Percentiles rank a stretch among this genome's conserved stretches.
Conservation (phyloP, 345 rosid genomes). For the Ailanthus altissimus region DNA sequence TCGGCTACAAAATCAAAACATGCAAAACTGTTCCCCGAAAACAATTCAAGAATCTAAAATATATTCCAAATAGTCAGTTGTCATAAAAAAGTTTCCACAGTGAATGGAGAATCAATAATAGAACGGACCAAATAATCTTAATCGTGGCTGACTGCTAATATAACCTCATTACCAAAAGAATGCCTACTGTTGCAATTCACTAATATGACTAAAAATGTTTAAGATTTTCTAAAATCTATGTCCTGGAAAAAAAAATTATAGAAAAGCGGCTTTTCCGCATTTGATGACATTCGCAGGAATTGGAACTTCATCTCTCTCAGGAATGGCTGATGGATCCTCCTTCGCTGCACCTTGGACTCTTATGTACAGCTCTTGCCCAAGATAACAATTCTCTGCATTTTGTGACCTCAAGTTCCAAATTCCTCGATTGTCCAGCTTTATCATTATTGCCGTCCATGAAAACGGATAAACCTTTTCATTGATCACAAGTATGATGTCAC, state of each 20-base stretch:
- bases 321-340: constrained; percentile 23
- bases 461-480: constrained; percentile 42
- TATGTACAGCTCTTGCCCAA: constrained; percentile 45
- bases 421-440: constrained; percentile 48
- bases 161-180: background rate
- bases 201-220: background rate
- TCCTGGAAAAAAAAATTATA: background rate
- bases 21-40: background rate
- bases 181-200: background rate
- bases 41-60: background rate
- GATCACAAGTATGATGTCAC: constrained; percentile 10
- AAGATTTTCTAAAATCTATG: background rate
- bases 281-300: constrained; percentile 32
- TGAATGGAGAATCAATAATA: background rate
- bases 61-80: no score
- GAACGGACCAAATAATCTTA: background rate
- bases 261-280: constrained; percentile 18
- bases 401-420: constrained; percentile 56
- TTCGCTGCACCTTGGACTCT: constrained; percentile 31
- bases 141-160: background rate
- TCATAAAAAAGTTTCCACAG: background rate
- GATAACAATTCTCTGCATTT: constrained; percentile 37
- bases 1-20: background rate
- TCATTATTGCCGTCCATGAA: constrained; percentile 49
- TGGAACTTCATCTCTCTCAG: constrained; percentile 28